These are phyloP conservation scores for Pseudogymnoascus sp. DNA, from an alignment of 2,329 filamentous ascomycete genomes.

Conservation along the genomic window DNA sequence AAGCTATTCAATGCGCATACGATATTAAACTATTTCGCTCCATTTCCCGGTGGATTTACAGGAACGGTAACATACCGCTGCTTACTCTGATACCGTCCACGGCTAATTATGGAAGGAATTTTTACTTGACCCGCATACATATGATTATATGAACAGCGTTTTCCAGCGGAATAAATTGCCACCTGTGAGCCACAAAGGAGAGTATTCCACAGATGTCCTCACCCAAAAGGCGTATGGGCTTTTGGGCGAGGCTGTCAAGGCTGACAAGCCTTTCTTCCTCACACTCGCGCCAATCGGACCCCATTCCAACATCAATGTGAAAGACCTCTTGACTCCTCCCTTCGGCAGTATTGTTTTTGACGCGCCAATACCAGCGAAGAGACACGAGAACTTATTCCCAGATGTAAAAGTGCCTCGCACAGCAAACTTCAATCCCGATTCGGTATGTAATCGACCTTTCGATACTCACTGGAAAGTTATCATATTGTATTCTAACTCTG, in stretches of 20 bases:
- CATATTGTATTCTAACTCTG: background rate
- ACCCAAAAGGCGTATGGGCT: slow-evolving; percentile 52
- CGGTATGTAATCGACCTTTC: slow-evolving; percentile 31
- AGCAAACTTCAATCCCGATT: slow-evolving; percentile 58
- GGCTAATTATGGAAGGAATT: slow-evolving; percentile 41
- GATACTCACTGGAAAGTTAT: background rate
- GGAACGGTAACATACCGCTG: slow-evolving; percentile 31
- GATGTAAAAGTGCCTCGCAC: slow-evolving; percentile 54
- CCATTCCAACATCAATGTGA: slow-evolving; percentile 44
- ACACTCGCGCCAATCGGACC: slow-evolving; percentile 59
- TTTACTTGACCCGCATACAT: slow-evolving; percentile 60
- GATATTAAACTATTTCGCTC: slow-evolving; percentile 53
- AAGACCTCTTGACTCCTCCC: slow-evolving; percentile 28
- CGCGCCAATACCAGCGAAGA: slow-evolving; percentile 49
- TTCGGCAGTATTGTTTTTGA: background rate
- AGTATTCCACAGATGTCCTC: slow-evolving; percentile 47
- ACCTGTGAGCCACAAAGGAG: slow-evolving; percentile 47
- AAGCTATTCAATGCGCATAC: slow-evolving; percentile 63
- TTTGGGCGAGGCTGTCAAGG: slow-evolving; percentile 50
- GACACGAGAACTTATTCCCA: slow-evolving; percentile 56
- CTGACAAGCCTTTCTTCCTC: slow-evolving; percentile 58
- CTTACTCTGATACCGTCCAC: slow-evolving; percentile 40
- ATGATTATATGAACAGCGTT: slow-evolving; percentile 59
- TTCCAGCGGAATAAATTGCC: slow-evolving; percentile 53
- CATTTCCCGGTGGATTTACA: slow-evolving; percentile 52